Conservation (phyloP, 2,329 filamentous ascomycete genomes). For the Beauveria medogensis region DNA sequence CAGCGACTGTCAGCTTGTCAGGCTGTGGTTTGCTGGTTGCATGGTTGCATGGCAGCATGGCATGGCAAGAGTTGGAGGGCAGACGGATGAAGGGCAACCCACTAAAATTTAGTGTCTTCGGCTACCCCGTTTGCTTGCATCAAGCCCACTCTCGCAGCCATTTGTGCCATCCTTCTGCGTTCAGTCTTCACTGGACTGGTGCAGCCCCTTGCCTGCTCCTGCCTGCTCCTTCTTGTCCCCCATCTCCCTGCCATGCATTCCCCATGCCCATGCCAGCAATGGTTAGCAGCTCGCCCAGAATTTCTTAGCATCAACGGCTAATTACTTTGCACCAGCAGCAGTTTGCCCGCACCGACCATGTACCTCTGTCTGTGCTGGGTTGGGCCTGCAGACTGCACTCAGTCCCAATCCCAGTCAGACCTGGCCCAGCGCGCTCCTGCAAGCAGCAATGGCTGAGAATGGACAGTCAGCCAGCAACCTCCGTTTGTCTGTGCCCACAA, state of each 20-base stretch:
- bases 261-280: background rate
- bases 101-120: background rate
- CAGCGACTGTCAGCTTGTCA: background rate
- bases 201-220: background rate
- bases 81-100: too few species aligned
- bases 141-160: background rate
- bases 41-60: too few species aligned
- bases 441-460: background rate
- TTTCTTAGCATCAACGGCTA: too few species aligned
- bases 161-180: too few species aligned
- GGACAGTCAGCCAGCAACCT: background rate
- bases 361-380: background rate
- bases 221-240: background rate
- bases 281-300: background rate
- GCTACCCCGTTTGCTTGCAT: background rate
- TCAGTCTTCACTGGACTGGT: background rate
- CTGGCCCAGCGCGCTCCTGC: background rate
- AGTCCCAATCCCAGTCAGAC: background rate
- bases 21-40: background rate
- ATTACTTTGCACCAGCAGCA: background rate
- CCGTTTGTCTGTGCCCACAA: slow-evolving; percentile 2
- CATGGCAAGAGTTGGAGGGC: too few species aligned
- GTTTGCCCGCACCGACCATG: background rate
- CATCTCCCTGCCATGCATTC: background rate
- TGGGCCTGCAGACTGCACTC: background rate